Conservation (phyloP, 768 basidiomycete genomes). For the Pisolithus sp. region DNA sequence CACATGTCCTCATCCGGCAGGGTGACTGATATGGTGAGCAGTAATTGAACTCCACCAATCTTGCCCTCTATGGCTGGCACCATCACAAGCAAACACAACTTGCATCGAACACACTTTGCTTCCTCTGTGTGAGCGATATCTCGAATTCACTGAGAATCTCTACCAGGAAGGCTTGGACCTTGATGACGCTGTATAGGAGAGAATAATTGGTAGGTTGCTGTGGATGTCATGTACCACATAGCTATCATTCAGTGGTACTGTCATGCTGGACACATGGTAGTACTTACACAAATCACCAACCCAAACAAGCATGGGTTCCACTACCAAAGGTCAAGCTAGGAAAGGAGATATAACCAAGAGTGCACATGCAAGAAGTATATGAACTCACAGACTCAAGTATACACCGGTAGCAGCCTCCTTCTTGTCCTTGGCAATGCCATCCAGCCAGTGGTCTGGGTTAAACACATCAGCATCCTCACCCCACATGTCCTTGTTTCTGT, state of each 20-base stretch:
- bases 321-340: conserved; percentile 24
- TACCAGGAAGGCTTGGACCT: conserved; percentile 54
- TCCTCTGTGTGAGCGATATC: conserved; percentile 32
- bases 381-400: conserved; percentile 23
- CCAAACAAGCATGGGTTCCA: no score
- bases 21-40: conserved; percentile 21
- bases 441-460: no score
- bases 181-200: conserved; percentile 38
- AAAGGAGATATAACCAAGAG: neutral
- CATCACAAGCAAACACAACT: conserved; percentile 26
- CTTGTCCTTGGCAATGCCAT: no score
- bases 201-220: no score
- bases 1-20: neutral
- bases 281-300: no score
- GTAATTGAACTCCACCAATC: conserved; percentile 25
- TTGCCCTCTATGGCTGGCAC: conserved; percentile 30
- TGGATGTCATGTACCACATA: neutral
- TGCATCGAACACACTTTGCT: conserved; percentile 22
- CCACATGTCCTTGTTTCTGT: conserved; percentile 24
- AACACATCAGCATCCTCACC: conserved; percentile 28
- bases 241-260: neutral
- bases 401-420: conserved; percentile 20
- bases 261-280: neutral
- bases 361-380: neutral
- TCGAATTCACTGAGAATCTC: conserved; percentile 51